A percentile compares a stretch with the other conserved stretches of the same genome.
These are phyloP conservation scores for Penicillium sp. DNA, from an alignment of 2,329 filamentous ascomycete species.

Conservation along the genomic window DNA sequence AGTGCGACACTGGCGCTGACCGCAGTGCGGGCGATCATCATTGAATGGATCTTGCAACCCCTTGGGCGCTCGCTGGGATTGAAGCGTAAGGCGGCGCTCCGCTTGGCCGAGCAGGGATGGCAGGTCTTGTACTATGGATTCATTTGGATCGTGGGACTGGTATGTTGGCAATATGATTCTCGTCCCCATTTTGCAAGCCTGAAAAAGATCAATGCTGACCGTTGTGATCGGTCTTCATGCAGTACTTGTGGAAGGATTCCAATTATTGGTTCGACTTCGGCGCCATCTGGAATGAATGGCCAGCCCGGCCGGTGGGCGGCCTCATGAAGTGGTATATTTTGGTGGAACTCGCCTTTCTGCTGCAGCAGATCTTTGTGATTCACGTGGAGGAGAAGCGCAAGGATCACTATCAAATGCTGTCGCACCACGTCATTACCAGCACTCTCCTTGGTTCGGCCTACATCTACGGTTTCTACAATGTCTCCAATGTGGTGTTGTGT, in stretches of 20 bases:
- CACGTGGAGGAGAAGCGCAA: constrained; percentile 92
- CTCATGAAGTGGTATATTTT: constrained; percentile 85
- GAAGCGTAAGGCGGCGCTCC: constrained; percentile 67
- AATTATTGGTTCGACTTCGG: constrained; percentile 70
- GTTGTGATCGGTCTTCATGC: constrained; percentile 1
- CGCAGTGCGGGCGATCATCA: constrained; percentile 71
- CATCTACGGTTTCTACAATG: constrained; percentile 76
- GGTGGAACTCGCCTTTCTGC: constrained; percentile 83
- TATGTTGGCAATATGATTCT: constrained; percentile 41
- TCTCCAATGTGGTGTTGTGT: constrained; percentile 81
- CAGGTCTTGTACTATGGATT: constrained; percentile 73
- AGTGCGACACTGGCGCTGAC: constrained; percentile 82
- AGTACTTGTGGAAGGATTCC: constrained; percentile 77
- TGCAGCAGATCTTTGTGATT: constrained; percentile 90
- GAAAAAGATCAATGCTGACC: constrained; percentile 5
- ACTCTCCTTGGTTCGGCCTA: constrained; percentile 75
- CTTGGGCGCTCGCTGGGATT: constrained; percentile 68
- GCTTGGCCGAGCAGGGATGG: constrained; percentile 95
- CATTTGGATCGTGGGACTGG: constrained; percentile 80
- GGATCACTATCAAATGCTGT: constrained; percentile 94
- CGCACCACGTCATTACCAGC: constrained; percentile 87
- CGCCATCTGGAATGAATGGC: constrained; percentile 81
- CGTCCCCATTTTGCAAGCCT: neutral
- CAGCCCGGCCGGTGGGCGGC: constrained; percentile 65
- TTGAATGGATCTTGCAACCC: constrained; percentile 82